A percentile compares a stretch with the other conserved stretches of the same genome.
phyloP scores from a whole-genome alignment of 352 stramenopile genomes.

The Globisporangium carolinianum region DNA sequence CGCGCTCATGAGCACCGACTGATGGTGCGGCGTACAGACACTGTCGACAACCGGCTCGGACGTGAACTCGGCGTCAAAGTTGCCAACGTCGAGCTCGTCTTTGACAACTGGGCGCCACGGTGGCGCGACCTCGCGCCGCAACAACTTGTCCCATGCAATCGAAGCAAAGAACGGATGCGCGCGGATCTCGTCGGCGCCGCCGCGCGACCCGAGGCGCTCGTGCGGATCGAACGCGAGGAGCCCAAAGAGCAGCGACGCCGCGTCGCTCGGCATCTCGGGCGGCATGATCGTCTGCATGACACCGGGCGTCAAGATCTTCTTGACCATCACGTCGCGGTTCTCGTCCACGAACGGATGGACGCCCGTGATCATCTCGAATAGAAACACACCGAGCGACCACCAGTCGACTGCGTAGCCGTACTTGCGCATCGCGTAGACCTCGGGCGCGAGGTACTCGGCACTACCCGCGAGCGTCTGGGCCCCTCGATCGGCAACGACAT shows the following conservation, averaged over 20 bases:
- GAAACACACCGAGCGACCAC: constrained; percentile 88
- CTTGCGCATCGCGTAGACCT: constrained; percentile 68
- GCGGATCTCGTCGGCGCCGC: constrained; percentile 62
- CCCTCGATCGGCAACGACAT: constrained; percentile 63
- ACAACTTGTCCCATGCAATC: constrained; percentile 78
- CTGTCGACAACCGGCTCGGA: constrained; percentile 69
- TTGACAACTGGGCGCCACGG: constrained; percentile 61
- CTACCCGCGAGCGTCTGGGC: constrained; percentile 73
- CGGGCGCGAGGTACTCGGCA: constrained; percentile 87
- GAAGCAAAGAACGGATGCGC: constrained; percentile 81
- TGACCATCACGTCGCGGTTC: constrained; percentile 78
- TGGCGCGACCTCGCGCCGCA: constrained; percentile 43
- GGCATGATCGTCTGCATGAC: constrained; percentile 59
- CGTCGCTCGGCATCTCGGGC: constrained; percentile 52
- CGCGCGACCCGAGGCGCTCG: constrained; percentile 52
- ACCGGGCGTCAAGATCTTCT: constrained; percentile 82
- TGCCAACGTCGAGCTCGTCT: constrained; percentile 68
- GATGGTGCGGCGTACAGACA: constrained; percentile 40
- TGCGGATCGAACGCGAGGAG: constrained; percentile 73
- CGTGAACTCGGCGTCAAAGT: constrained; percentile 76
- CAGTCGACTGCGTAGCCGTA: constrained; percentile 88
- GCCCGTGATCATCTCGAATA: constrained; percentile 89
- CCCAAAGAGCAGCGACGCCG: constrained; percentile 61
- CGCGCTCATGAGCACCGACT: constrained; percentile 48
- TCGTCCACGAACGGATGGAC: constrained; percentile 85